These are phyloP conservation scores for Quaeritorhiza haematococci DNA, from an alignment of 371 early-diverging fungal genomes.

Conservation along the genomic window DNA sequence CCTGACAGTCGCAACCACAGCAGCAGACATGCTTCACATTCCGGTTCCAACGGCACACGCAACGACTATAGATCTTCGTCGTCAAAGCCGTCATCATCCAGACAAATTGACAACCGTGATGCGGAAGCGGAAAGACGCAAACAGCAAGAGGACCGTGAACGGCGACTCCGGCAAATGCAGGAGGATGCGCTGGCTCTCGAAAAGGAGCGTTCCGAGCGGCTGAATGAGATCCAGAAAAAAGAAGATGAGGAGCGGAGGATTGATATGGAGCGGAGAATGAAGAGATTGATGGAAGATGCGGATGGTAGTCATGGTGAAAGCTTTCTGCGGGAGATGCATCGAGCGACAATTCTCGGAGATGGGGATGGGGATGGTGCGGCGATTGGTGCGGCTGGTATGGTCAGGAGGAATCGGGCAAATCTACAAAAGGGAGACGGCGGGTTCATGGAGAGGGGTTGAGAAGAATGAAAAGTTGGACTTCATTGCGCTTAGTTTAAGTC, in stretches of 20 bases:
- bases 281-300: slow-evolving; percentile 11
- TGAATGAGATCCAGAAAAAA: slow-evolving; percentile 10
- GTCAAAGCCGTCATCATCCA: not conserved
- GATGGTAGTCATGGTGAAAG: slow-evolving; percentile 9
- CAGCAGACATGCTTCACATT: slow-evolving; percentile 3
- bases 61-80: not conserved
- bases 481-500: not conserved
- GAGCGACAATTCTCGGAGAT: not conserved
- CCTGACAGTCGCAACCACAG: slow-evolving; percentile 8
- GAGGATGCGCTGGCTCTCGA: slow-evolving; percentile 23
- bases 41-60: not conserved
- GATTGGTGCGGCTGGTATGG: slow-evolving; percentile 28
- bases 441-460: slow-evolving; percentile 1
- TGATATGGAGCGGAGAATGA: slow-evolving; percentile 21
- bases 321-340: slow-evolving; percentile 17
- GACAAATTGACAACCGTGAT: not conserved
- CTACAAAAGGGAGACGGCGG: slow-evolving; percentile 16
- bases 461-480: too few species aligned
- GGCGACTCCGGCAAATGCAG: slow-evolving; percentile 27
- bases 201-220: slow-evolving; percentile 17
- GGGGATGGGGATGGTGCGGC: slow-evolving; percentile 1
- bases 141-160: slow-evolving; percentile 20
- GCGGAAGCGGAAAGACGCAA: not conserved
- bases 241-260: slow-evolving; percentile 25
- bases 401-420: slow-evolving; percentile 30